phyloP scores from a whole-genome alignment of 345 rosid species.

The Cardamine occulta region DNA sequence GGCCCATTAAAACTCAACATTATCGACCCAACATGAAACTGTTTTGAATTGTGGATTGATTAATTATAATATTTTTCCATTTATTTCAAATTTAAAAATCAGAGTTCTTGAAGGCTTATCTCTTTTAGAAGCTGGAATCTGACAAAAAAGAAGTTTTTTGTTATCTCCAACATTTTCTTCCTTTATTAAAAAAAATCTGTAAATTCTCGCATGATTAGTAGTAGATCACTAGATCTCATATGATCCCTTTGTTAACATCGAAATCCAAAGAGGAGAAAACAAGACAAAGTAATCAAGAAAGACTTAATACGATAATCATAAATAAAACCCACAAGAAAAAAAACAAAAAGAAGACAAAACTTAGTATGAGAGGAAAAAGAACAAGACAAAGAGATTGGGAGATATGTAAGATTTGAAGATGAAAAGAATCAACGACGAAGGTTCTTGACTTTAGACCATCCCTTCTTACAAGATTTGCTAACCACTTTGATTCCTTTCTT shows the following conservation, averaged over 20 bases:
- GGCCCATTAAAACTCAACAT: constrained; percentile 2
- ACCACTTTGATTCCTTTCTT: constrained; percentile 79
- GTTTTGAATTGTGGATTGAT: background rate
- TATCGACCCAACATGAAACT: background rate
- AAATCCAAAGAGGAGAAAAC: background rate
- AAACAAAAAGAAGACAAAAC: background rate
- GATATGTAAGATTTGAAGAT: background rate
- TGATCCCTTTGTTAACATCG: background rate
- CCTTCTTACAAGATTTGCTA: constrained; percentile 81
- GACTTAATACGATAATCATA: background rate
- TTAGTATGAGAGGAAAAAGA: background rate
- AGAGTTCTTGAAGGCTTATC: background rate
- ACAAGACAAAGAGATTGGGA: background rate
- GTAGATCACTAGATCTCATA: constrained; percentile 8
- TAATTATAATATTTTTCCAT: background rate
- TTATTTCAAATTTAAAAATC: background rate
- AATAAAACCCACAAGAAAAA: constrained; percentile 2
- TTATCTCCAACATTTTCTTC: background rate
- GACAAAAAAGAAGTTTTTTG: no score
- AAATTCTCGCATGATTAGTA: background rate
- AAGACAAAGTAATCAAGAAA: background rate
- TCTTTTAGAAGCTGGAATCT: background rate
- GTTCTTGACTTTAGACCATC: constrained; percentile 84
- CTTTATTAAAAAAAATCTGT: background rate
- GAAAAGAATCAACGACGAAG: constrained; percentile 52